phyloP scores from a whole-genome alignment of 805 yeast species.

The Debaryomyces castellii region DNA sequence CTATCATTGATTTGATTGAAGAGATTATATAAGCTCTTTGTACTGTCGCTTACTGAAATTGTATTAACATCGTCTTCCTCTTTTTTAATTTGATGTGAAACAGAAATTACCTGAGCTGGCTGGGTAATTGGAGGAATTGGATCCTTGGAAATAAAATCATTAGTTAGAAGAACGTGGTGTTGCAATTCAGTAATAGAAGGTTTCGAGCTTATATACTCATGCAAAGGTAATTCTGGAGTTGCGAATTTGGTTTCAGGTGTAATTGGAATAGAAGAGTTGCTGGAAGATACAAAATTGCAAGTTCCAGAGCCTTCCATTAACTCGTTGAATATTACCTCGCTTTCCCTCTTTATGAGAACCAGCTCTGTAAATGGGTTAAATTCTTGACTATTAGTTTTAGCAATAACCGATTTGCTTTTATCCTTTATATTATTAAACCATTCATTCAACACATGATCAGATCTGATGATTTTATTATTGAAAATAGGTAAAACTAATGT shows the following conservation, averaged over 20 bases:
- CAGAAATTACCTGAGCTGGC: constrained; percentile 4
- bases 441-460: constrained; percentile 18
- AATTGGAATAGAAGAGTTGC: constrained; percentile 11
- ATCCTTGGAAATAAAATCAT: constrained; percentile 1
- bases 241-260: constrained; percentile 10
- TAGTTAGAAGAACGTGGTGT: background rate
- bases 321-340: constrained; percentile 8
- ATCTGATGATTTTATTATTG: constrained; percentile 25
- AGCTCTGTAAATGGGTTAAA: background rate
- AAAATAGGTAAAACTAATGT: constrained; percentile 25
- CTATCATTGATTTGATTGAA: constrained; percentile 28
- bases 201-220: background rate
- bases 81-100: constrained; percentile 5
- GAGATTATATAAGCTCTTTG: constrained; percentile 28
- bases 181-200: background rate
- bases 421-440: constrained; percentile 20
- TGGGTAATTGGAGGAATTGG: background rate
- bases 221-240: constrained; percentile 8
- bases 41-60: constrained; percentile 24
- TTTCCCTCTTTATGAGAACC: constrained; percentile 5
- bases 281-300: constrained; percentile 10
- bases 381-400: background rate
- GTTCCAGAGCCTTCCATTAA: constrained; percentile 14
- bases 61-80: constrained; percentile 10
- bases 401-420: background rate